A percentile compares a stretch with the other conserved stretches of the same genome.
Evolutionary conservation across 2,329 filamentous ascomycete genomes (phyloP).

Genomic region (Colletotrichum sp.): DNA sequence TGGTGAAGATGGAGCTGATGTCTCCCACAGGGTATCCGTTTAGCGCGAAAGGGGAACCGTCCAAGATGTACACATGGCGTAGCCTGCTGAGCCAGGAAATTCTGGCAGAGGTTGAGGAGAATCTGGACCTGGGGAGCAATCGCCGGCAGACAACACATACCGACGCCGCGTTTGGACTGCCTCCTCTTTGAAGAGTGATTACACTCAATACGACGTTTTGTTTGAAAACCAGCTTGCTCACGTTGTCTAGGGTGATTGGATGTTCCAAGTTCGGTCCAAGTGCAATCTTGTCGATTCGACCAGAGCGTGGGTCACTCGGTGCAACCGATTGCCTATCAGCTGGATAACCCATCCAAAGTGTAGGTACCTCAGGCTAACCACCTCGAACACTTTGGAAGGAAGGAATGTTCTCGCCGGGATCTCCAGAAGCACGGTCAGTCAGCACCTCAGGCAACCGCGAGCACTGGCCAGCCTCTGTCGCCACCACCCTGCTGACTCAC

Average conservation of each 20-base stretch:
- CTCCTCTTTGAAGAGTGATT: not conserved
- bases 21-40: not conserved
- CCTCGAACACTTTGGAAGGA: not conserved
- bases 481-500: not conserved
- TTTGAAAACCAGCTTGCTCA: not conserved
- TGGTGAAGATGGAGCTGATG: not conserved
- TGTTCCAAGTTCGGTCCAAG: not conserved
- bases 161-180: not conserved
- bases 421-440: not conserved
- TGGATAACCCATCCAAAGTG: not conserved
- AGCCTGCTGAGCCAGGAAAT: not conserved
- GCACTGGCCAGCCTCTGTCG: not conserved
- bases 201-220: not conserved
- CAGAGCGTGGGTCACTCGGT: not conserved
- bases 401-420: not conserved
- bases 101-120: not conserved
- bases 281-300: not conserved
- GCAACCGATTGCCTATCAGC: not conserved
- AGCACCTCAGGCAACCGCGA: not conserved
- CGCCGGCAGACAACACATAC: not conserved
- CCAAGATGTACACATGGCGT: not conserved
- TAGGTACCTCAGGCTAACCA: not conserved
- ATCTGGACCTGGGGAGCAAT: not conserved
- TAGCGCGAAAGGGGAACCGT: not conserved
- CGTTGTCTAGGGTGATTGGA: not conserved